Conservation (phyloP, 1,139 yeast species). For the Pichia cactophila region DNA sequence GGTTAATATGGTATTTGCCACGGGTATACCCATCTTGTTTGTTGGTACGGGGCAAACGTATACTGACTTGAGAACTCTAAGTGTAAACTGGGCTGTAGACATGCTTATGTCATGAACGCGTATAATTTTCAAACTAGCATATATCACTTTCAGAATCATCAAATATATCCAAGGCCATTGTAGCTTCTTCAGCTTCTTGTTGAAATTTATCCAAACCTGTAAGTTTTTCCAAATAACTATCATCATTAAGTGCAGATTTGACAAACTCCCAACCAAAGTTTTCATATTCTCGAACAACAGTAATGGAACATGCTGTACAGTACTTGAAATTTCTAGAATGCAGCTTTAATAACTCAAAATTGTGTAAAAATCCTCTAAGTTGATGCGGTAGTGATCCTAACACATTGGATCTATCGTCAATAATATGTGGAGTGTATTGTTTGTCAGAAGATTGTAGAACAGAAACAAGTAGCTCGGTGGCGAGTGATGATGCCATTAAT, state of each 20-base stretch:
- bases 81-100: constrained; percentile 88
- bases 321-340: constrained; percentile 62
- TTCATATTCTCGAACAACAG: constrained; percentile 45
- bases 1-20: constrained; percentile 97
- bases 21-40: constrained; percentile 89
- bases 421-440: constrained; percentile 39
- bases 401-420: constrained; percentile 27
- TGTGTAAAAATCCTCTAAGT: constrained; percentile 71
- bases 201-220: constrained; percentile 76
- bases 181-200: constrained; percentile 60
- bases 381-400: constrained; percentile 85
- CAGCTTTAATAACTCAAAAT: constrained; percentile 56
- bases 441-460: constrained; percentile 58
- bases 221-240: constrained; percentile 59
- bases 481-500: constrained; percentile 74
- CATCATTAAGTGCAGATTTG: constrained; percentile 54
- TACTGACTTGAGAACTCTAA: constrained; percentile 86
- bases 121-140: neutral
- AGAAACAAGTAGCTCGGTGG: constrained; percentile 77
- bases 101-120: constrained; percentile 43
- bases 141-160: constrained; percentile 28
- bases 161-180: constrained; percentile 37
- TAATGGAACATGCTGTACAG: constrained; percentile 79
- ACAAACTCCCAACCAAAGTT: constrained; percentile 76
- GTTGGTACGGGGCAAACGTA: constrained; percentile 97